Evolutionary conservation across 1,139 yeast species (phyloP), one percentile per base, ranked within the genome.

Genomic region (Geotrichum siamense): DNA sequence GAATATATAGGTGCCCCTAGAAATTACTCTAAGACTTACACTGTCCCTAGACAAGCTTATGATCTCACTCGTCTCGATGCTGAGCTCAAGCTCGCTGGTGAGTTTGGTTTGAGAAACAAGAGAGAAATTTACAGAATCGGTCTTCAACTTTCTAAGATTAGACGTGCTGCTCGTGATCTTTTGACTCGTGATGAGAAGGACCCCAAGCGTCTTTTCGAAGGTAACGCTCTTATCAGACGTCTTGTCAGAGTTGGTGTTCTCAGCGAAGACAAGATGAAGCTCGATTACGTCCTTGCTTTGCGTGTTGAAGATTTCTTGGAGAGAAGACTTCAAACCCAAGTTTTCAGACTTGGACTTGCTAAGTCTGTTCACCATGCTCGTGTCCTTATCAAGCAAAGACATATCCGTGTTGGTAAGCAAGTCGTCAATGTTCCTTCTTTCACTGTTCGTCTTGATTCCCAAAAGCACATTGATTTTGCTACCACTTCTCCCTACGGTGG

Each of bases 141-240:
- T 71, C 86, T 82, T 82, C 96, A 91, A 78, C 86, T 91, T 70
- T 91, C 99, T 60, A 91, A 91, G 83, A 91, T 91, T 72, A 91
- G 99, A 80, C 87, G 98, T 80, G 98, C 98, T 72, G 99, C 99
- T 70, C 95, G 99, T 83, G 97, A 93, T 70, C 80, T 91, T 69
- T 83, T 91, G 75, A 91, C 98, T 78, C 87, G 96, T 79, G 98
- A 91, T 67, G 98, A 91, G 79, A 91, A 91, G 82, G 98, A 91
- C 76, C 96, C 96, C 79, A 91, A 87, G 85, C 89, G 99, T 80
- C 83, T 91, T 69, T 91, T 91, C 79, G 98, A 91, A 78, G 99
- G 99, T 84, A 91, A 91, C 70, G 99, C 99, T 69, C 86, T 91
- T 72, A 91, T 87, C 73, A 68, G 71, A 81, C 86, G 96, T 79